These are phyloP conservation scores for Bonnemaisonia californica DNA, from an alignment of 31 red algal species.

Conservation along the genomic window DNA sequence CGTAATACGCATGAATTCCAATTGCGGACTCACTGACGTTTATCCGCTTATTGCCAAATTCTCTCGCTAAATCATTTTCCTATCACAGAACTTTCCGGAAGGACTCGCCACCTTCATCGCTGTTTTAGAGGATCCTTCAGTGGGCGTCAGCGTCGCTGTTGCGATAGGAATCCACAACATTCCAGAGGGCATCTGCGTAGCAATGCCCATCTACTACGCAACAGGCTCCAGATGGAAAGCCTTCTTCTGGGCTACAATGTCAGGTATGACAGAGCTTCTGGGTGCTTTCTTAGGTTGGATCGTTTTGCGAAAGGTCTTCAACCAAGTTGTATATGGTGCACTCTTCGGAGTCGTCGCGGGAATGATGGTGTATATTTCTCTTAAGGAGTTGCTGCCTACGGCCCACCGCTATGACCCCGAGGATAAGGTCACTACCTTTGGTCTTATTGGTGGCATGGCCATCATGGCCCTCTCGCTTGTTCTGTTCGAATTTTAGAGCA, in stretches of 20 bases:
- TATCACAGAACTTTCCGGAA: slow-evolving; percentile 81
- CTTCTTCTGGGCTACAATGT: slow-evolving; percentile 83
- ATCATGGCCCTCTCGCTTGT: slow-evolving; percentile 79
- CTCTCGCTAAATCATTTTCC: neutral
- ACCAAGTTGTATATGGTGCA: slow-evolving; percentile 67
- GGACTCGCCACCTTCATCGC: slow-evolving; percentile 85
- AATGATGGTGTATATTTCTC: slow-evolving; percentile 87
- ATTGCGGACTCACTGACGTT: neutral
- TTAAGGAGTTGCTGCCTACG: slow-evolving; percentile 82
- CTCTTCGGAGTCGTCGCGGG: slow-evolving; percentile 79
- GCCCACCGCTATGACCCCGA: slow-evolving; percentile 87
- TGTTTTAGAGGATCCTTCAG: slow-evolving; percentile 66
- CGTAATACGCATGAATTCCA: neutral
- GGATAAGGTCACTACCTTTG: slow-evolving; percentile 65
- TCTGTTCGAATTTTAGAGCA: slow-evolving; percentile 68
- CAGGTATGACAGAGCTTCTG: slow-evolving; percentile 78
- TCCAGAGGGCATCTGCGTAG: slow-evolving; percentile 84
- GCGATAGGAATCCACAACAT: slow-evolving; percentile 87
- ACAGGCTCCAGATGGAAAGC: slow-evolving; percentile 72
- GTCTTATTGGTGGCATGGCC: slow-evolving; percentile 53
- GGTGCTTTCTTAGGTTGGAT: slow-evolving; percentile 83
- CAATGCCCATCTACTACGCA: slow-evolving; percentile 89
- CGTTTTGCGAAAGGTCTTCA: slow-evolving; percentile 70
- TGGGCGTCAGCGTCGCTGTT: slow-evolving; percentile 75
- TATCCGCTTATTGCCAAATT: neutral